A percentile compares a stretch with the other conserved stretches of the same genome.
Conservation (phyloP, 192 early-diverging fungal species). For the Fimicolochytrium jonesii region DNA sequence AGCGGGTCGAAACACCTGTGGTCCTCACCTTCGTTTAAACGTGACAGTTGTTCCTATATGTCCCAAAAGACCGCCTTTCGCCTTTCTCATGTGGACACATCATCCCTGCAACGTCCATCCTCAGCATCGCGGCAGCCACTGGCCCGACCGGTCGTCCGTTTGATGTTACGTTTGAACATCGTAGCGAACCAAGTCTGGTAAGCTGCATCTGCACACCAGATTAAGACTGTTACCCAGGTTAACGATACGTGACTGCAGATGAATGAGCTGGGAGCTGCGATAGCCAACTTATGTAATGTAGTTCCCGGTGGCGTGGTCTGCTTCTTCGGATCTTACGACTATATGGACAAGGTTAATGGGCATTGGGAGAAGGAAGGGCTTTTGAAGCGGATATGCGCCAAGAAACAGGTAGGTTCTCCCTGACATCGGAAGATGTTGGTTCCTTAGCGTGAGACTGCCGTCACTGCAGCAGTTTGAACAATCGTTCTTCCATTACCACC, state of each 20-base stretch:
- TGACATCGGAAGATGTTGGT: too few relatives aligned
- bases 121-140: slow-evolving; percentile 56
- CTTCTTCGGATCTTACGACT: slow-evolving; percentile 81
- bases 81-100: slow-evolving; percentile 84
- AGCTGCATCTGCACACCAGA: too few relatives aligned
- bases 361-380: slow-evolving; percentile 51
- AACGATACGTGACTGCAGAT: slow-evolving; percentile 32
- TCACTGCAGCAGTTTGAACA: too few relatives aligned
- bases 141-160: slow-evolving; percentile 64
- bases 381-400: slow-evolving; percentile 44
- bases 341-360: slow-evolving; percentile 58
- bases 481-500: too few relatives aligned
- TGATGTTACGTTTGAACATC: slow-evolving; percentile 64
- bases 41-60: slow-evolving; percentile 50
- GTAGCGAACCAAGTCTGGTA: too few relatives aligned
- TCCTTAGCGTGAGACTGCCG: too few relatives aligned
- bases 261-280: slow-evolving; percentile 63
- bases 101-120: slow-evolving; percentile 70
- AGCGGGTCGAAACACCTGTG: too few relatives aligned
- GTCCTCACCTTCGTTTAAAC: background rate
- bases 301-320: slow-evolving; percentile 82
- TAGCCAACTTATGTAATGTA: slow-evolving; percentile 68
- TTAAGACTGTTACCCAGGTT: too few relatives aligned
- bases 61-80: slow-evolving; percentile 43
- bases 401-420: slow-evolving; percentile 54